Conservation (phyloP, 176 grass and related monocot genomes). For the Otatea glauca region DNA sequence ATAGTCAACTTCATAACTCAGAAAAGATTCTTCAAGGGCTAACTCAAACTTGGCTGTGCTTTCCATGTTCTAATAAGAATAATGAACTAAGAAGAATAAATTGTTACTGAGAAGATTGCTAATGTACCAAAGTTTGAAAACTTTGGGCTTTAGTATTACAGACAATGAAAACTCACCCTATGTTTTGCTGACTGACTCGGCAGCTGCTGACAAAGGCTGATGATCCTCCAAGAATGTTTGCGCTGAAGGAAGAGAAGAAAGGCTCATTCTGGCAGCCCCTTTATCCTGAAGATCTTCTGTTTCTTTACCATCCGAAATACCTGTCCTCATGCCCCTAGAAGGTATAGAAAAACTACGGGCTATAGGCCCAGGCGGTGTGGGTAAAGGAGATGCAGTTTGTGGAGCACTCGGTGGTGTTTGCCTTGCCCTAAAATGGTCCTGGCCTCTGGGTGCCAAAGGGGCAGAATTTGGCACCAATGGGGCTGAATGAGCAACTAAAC, state of each 20-base stretch:
- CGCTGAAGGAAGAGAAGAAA: slow-evolving; percentile 61
- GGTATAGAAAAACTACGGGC: slow-evolving; percentile 96
- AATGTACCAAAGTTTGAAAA: neutral
- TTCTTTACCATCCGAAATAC: slow-evolving; percentile 56
- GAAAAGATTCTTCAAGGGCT: neutral
- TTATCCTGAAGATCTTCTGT: slow-evolving; percentile 56
- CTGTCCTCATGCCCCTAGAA: slow-evolving; percentile 65
- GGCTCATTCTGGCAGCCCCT: slow-evolving; percentile 56
- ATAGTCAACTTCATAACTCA: neutral
- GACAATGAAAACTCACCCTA: slow-evolving; percentile 44
- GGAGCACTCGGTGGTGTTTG: slow-evolving; percentile 51
- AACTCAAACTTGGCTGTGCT: neutral
- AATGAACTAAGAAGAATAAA: slow-evolving; percentile 5
- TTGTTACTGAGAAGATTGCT: neutral
- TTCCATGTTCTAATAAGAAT: neutral
- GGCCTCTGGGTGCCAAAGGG: slow-evolving; percentile 58
- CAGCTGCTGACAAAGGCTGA: slow-evolving; percentile 48
- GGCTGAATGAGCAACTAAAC: slow-evolving; percentile 80
- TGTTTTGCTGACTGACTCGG: slow-evolving; percentile 53
- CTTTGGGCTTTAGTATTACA: neutral
- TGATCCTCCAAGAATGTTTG: slow-evolving; percentile 57
- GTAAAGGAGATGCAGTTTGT: slow-evolving; percentile 83
- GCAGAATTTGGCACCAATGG: slow-evolving; percentile 83
- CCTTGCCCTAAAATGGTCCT: slow-evolving; percentile 53
- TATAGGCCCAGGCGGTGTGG: slow-evolving; percentile 72